Conservation (phyloP, 352 stramenopile species). For the Phytopythium ostracodes region DNA sequence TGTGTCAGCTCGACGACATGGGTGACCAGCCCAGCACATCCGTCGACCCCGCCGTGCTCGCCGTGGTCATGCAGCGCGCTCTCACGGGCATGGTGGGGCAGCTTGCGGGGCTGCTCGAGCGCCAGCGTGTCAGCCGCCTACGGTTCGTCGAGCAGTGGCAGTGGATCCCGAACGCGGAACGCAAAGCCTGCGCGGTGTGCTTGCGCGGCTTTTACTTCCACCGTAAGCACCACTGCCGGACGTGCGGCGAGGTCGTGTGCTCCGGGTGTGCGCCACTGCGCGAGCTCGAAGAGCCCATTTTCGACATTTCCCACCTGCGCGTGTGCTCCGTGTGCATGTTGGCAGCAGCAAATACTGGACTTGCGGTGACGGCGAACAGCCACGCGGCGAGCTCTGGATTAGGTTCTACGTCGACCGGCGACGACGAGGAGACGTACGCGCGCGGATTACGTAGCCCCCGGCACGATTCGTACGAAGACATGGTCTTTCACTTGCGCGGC, state of each 20-base stretch:
- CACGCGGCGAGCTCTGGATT: neutral
- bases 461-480: conserved; percentile 58
- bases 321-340: conserved; percentile 64
- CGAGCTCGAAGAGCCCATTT: conserved; percentile 64
- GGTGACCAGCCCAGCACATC: conserved; percentile 13
- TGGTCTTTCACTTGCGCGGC: conserved; percentile 56
- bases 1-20: conserved; percentile 70
- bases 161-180: conserved; percentile 68
- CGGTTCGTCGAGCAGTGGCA: conserved; percentile 76
- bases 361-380: conserved; percentile 8
- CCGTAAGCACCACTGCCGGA: conserved; percentile 67
- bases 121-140: conserved; percentile 61
- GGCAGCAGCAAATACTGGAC: conserved; percentile 19
- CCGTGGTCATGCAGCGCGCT: conserved; percentile 60
- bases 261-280: conserved; percentile 53
- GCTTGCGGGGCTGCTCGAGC: conserved; percentile 48
- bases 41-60: conserved; percentile 36
- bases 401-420: neutral
- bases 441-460: conserved; percentile 36
- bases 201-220: conserved; percentile 70
- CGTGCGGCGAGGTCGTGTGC: conserved; percentile 72
- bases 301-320: conserved; percentile 59
- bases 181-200: conserved; percentile 70
- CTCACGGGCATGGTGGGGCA: conserved; percentile 34
- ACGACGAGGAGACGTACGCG: conserved; percentile 53